Conservation (phyloP, 495 filamentous ascomycete species). For the Penicillium steckii region DNA sequence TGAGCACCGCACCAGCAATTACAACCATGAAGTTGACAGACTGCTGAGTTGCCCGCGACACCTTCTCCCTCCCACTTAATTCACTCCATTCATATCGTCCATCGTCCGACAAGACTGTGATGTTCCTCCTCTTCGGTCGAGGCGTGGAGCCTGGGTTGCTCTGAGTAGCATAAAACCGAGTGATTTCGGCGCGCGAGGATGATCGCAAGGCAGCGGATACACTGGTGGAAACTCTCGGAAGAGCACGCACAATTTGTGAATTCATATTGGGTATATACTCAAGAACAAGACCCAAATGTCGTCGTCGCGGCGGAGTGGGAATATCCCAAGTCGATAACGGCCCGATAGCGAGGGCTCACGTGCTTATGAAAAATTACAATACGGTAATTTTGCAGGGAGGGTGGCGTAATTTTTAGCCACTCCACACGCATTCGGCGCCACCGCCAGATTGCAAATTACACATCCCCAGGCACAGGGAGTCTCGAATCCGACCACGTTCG, state of each 20-base stretch:
- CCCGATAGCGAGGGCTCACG: constrained; percentile 15
- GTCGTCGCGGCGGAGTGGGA: no score
- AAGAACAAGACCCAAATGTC: constrained; percentile 2
- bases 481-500: constrained; percentile 29
- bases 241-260: constrained; percentile 13
- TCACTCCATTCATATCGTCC: constrained; percentile 77
- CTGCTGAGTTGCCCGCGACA: constrained; percentile 83
- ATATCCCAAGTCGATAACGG: constrained; percentile 16
- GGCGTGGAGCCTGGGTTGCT: constrained; percentile 36
- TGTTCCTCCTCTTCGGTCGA: constrained; percentile 52
- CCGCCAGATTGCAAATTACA: constrained; percentile 22
- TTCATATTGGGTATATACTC: constrained; percentile 18
- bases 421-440: constrained; percentile 2
- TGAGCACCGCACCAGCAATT: constrained; percentile 69
- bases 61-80: constrained; percentile 73
- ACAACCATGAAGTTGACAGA: constrained; percentile 82
- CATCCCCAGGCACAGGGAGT: constrained; percentile 9
- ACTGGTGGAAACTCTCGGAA: constrained; percentile 16
- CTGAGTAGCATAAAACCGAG: constrained; percentile 54
- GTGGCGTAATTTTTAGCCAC: constrained; percentile 1
- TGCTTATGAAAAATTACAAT: constrained; percentile 13
- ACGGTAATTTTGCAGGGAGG: constrained; percentile 11
- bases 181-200: constrained; percentile 22
- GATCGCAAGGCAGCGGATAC: constrained; percentile 11
- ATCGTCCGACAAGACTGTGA: constrained; percentile 81